Base-by-base conservation (phyloP, 169 alveolate species). In the Plasmodium gallinaceum region DNA sequence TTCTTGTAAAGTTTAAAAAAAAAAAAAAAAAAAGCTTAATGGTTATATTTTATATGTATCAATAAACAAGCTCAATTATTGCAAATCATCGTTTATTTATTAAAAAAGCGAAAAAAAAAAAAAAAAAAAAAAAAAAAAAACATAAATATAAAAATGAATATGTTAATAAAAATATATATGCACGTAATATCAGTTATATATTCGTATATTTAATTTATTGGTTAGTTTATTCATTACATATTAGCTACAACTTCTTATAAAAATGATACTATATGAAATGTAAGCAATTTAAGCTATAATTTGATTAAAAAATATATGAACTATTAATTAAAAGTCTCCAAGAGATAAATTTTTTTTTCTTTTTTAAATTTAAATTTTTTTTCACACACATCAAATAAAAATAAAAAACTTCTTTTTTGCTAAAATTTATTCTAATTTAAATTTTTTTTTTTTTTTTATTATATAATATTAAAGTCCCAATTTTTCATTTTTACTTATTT, bases 61-160 rank as follows among this genome's bases (percentile, higher is more conserved):
- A 20, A 20, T 6, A 14, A 1, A 51, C 7, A 20, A 14, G 62
- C 62, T 52, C 62, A 52, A 52, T 52, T 16, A 20, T 52, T 52
- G 62, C 62, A 52, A 52, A 18, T 18, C 62, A 52, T 10, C 5
- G 22, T 52, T 0, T 32, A 32, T 48, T 9, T 52, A 52, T 52
- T 16, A 52, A 52, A 20, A 18, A 52, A 20, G 12, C 7, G 12
- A 52, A 52, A 52, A 52, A 20, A n/a, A 52, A 52, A 52, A 52
- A 52, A 52, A 52, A 52, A 52, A 48, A 48, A 48, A 45, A 45
- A 45, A 45, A n/a, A 46, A 51, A 51, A 51, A 51, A 18, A 51
- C 60, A 51, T 18, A 51, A 51, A 51, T 14, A 51, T 14, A 51
- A 18, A 51, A 52, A 4, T 52, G 12, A 10, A 52, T 16, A 52